Percentiles rank a stretch among this genome's conserved stretches.
phyloP scores from a whole-genome alignment of 1,139 yeast species.

The Blastobotrys capitulatus region DNA sequence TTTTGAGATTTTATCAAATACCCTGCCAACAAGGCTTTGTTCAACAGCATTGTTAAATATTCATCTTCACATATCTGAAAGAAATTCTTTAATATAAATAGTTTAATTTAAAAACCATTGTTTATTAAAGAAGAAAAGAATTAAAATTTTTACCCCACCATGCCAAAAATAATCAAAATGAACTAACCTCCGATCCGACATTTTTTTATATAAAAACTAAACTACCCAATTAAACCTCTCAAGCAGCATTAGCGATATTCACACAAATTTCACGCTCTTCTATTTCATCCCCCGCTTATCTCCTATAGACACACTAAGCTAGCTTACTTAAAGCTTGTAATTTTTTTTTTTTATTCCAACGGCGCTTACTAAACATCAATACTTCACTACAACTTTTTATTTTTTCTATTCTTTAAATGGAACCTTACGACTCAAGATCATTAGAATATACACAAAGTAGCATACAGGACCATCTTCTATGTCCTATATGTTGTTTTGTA shows the following conservation, averaged over 20 bases:
- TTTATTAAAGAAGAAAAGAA: no score
- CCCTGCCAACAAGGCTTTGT: neutral
- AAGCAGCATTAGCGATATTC: neutral
- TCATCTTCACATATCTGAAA: neutral
- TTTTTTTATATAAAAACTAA: no score
- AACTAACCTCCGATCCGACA: no score
- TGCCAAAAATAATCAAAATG: no score
- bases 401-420: neutral
- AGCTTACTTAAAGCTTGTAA: no score
- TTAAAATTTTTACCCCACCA: no score
- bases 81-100: no score
- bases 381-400: neutral
- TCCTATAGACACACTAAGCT: no score
- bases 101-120: no score
- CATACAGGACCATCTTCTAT: conserved; percentile 41
- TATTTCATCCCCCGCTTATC: neutral
- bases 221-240: no score
- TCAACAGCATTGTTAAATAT: no score
- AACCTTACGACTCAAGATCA: conserved; percentile 8
- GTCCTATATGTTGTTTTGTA: conserved; percentile 34
- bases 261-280: neutral
- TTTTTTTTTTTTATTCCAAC: neutral
- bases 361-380: neutral
- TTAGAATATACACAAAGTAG: conserved; percentile 31
- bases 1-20: neutral